Evolutionary conservation across 2,329 filamentous ascomycete species (phyloP).

Genomic region (Aspergillus felis): DNA sequence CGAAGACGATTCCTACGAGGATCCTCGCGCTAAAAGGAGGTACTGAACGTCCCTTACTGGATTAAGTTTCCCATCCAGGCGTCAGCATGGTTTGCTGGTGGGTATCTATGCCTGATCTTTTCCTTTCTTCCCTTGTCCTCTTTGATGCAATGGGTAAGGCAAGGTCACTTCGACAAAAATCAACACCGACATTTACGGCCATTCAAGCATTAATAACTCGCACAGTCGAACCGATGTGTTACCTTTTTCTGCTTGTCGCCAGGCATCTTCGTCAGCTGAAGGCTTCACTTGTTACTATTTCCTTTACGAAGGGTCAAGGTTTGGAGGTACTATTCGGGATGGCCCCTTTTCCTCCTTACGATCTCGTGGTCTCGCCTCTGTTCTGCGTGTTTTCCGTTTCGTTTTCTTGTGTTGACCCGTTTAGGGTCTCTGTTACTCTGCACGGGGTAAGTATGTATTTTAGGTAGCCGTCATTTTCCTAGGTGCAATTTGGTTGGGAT

Average conservation of each 20-base stretch:
- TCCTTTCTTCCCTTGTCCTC: conserved; percentile 22
- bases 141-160: conserved; percentile 36
- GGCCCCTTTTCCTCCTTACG: conserved; percentile 24
- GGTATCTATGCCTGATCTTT: conserved; percentile 38
- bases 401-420: conserved; percentile 21
- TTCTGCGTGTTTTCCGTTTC: conserved; percentile 16
- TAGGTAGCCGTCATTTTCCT: conserved; percentile 27
- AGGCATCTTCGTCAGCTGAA: conserved; percentile 3
- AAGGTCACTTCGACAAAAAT: conserved; percentile 6
- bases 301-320: neutral
- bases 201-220: conserved; percentile 9
- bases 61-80: conserved; percentile 15
- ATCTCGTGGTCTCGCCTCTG: conserved; percentile 17
- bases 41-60: conserved; percentile 43
- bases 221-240: conserved; percentile 14
- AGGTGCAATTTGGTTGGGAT: conserved; percentile 15
- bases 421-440: conserved; percentile 23
- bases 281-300: neutral
- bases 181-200: neutral
- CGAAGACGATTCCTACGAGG: conserved; percentile 77
- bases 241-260: neutral
- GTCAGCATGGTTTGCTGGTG: conserved; percentile 39
- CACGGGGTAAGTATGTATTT: conserved; percentile 44
- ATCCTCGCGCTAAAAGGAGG: conserved; percentile 59
- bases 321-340: neutral